Conservation (phyloP, 2,329 filamentous ascomycete species). For the Hypoxylon rubiginosum region DNA sequence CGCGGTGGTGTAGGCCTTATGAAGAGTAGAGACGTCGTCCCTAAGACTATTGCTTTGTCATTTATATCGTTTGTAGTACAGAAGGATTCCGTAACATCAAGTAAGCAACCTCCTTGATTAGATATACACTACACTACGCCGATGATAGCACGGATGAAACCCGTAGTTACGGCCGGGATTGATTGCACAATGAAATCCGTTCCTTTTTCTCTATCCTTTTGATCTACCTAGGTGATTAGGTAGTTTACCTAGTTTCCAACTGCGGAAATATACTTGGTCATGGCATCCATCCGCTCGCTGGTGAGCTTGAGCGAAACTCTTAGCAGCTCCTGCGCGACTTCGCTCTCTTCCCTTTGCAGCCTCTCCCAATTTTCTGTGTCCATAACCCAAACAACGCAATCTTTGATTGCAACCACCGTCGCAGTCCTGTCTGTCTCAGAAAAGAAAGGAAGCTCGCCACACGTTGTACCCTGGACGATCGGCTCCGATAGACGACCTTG, state of each 20-base stretch:
- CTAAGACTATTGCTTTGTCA: slow-evolving; percentile 21
- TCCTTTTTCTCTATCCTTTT: slow-evolving; percentile 8
- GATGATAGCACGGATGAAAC: background rate
- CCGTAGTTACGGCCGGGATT: background rate
- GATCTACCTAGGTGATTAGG: slow-evolving; percentile 42
- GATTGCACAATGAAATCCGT: background rate
- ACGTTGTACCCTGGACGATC: slow-evolving; percentile 94
- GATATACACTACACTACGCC: too few species aligned
- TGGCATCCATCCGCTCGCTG: slow-evolving; percentile 86
- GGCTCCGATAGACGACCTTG: slow-evolving; percentile 91
- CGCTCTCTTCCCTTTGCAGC: slow-evolving; percentile 78
- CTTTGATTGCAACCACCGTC: slow-evolving; percentile 84
- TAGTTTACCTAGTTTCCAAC: too few species aligned
- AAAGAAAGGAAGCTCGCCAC: slow-evolving; percentile 96
- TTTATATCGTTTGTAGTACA: slow-evolving; percentile 9
- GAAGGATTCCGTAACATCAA: slow-evolving; percentile 25
- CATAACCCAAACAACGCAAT: slow-evolving; percentile 87
- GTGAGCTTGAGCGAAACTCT: slow-evolving; percentile 93
- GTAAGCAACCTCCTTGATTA: slow-evolving; percentile 12
- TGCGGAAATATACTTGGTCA: slow-evolving; percentile 66
- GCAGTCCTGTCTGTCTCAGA: slow-evolving; percentile 89
- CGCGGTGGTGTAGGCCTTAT: background rate
- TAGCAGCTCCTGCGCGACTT: slow-evolving; percentile 86
- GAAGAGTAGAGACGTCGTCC: background rate
- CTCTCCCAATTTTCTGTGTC: slow-evolving; percentile 77